Conservation (phyloP, 768 basidiomycete genomes). For the Erythrobasidium yunnanense region DNA sequence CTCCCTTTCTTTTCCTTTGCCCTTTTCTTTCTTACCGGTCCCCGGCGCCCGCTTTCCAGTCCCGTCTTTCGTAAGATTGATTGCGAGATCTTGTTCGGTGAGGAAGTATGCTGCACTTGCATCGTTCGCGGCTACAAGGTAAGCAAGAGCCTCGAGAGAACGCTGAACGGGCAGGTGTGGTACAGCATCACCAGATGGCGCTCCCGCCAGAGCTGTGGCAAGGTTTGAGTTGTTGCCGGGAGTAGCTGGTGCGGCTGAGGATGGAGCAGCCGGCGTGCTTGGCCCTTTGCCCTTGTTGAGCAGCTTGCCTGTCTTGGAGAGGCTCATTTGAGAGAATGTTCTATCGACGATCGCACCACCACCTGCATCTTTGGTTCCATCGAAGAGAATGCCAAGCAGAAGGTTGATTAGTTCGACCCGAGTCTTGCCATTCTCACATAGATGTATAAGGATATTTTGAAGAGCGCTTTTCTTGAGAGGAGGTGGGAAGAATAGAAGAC, state of each 20-base stretch:
- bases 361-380: conserved; percentile 81
- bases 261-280: background rate
- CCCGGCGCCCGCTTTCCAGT: conserved; percentile 49
- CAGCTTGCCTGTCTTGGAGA: conserved; percentile 53
- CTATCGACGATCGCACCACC: conserved; percentile 60
- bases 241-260: background rate
- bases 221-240: background rate
- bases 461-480: conserved; percentile 72
- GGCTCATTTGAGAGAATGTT: conserved; percentile 79
- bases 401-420: conserved; percentile 87
- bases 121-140: conserved; percentile 76
- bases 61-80: conserved; percentile 48
- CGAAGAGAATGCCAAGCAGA: conserved; percentile 83
- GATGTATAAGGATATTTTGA: conserved; percentile 79
- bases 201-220: too few relatives aligned
- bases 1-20: conserved; percentile 67
- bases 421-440: conserved; percentile 89
- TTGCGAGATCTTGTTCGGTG: conserved; percentile 80
- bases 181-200: conserved; percentile 61
- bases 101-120: conserved; percentile 83
- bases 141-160: conserved; percentile 78
- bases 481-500: conserved; percentile 92
- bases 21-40: conserved; percentile 65
- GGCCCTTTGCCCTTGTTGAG: conserved; percentile 42
- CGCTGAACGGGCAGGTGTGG: conserved; percentile 90